Evolutionary conservation across 2,329 filamentous ascomycete genomes (phyloP).

Genomic region (Colletotrichum eremochloae): DNA sequence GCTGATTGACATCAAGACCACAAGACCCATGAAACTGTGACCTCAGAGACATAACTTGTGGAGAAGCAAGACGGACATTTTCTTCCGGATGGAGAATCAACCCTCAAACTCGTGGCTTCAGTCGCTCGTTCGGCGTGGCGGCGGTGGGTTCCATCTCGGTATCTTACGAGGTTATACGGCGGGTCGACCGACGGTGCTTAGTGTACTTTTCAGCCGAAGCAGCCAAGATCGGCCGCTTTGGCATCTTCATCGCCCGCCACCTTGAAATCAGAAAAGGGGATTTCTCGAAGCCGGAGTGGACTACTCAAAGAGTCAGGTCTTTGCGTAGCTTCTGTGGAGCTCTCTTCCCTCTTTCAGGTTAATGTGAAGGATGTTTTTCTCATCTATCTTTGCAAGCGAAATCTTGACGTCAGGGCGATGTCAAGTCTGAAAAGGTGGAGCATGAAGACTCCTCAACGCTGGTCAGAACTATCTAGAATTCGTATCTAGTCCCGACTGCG

Average conservation of each 20-base stretch:
- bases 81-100: conserved; percentile 14
- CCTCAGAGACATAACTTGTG: background rate
- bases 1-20: conserved; percentile 1
- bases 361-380: background rate
- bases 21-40: conserved; percentile 10
- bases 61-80: conserved; percentile 16
- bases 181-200: conserved; percentile 1
- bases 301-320: too few species aligned
- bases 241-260: background rate
- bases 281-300: background rate
- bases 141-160: background rate
- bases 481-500: background rate
- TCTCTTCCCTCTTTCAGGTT: background rate
- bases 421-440: conserved; percentile 9
- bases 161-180: conserved; percentile 16
- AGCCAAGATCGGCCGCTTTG: background rate
- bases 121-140: background rate
- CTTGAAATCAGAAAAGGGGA: background rate
- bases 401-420: conserved; percentile 29
- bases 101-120: background rate
- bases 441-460: background rate
- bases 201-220: background rate
- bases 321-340: background rate
- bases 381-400: too few species aligned
- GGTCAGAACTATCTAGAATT: background rate